Evolutionary conservation across 257 asterid genomes (phyloP).

Genomic region (Leonotis leonurus): DNA sequence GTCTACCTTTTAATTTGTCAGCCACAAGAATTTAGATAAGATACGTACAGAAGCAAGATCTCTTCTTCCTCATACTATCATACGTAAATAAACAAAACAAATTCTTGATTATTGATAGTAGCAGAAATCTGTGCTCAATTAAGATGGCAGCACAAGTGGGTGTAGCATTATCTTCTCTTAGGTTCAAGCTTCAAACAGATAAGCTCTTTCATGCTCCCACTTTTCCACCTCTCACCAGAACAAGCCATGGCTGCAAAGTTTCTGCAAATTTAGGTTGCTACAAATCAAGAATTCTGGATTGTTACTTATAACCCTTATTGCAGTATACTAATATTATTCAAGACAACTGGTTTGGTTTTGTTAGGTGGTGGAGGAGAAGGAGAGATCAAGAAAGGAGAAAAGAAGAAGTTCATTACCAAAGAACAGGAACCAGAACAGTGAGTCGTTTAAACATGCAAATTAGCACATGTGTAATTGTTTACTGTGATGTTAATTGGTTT

Average conservation of each 20-base stretch:
- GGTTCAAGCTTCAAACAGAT: slow-evolving; percentile 25
- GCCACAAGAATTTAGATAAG: slow-evolving; percentile 14
- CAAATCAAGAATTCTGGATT: not conserved
- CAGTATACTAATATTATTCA: not conserved
- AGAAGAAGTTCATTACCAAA: slow-evolving; percentile 87
- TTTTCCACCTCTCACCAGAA: slow-evolving; percentile 25
- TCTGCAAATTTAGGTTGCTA: slow-evolving; percentile 65
- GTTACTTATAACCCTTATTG: not conserved
- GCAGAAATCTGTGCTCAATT: not conserved
- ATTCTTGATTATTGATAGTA: not conserved
- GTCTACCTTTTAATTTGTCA: no score
- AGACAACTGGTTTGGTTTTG: not conserved
- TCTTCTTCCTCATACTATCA: not conserved
- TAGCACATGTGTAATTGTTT: no score
- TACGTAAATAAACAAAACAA: slow-evolving; percentile 7
- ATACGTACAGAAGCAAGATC: not conserved
- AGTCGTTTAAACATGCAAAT: no score
- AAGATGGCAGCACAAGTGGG: slow-evolving; percentile 52
- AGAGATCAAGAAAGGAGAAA: slow-evolving; percentile 57
- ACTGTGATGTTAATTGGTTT: no score
- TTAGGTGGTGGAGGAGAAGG: slow-evolving; percentile 65
- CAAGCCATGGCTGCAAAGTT: slow-evolving; percentile 28
- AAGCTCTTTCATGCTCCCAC: slow-evolving; percentile 12
- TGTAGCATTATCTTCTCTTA: slow-evolving; percentile 28
- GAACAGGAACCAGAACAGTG: slow-evolving; percentile 93